Base-by-base conservation (phyloP, 371 early-diverging fungal genomes). In the Mucor ambiguus region DNA sequence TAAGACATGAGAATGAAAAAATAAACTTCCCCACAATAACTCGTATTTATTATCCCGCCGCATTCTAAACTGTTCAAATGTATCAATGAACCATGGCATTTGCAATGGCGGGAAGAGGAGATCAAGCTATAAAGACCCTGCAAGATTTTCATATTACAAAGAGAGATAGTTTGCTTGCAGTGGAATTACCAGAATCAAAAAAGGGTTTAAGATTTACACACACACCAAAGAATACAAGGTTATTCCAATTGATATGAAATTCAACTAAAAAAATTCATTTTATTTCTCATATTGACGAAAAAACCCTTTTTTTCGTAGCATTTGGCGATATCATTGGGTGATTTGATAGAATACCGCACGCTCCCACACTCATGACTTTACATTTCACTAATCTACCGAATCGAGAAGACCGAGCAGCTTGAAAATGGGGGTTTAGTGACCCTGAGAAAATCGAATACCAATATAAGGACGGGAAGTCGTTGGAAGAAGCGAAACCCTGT, bases 361-460 rank as follows among this genome's bases (percentile, higher is more conserved):
- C 68, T 63, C 68, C 68, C 63, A 68, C 63, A 68, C 68, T 52
- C 60, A 63, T 63, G 60, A 60, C 66, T 60, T 33, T 30, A 54
- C 38, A 60, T 52, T 60, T 49, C 41, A 44, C 66, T 66, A 66
- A 66, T 43, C 30, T 60, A 49, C 60, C 66, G 54, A 66, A 32
- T 37, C 22, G 52, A 52, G 52, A 14, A 12, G 28, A 49, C 49
- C 22, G 33, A 11, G 10, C 10, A 46, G 55, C 58, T 58, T 37
- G 58, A 49, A 58, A 49, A 38, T 58, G 35, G 54, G 59, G 57
- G 60, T 48, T 63, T 58, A 59, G 63, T 68, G 68, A 68, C 63
- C 68, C 68, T 68, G 68, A 68, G 68, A 68, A 68, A 68, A 68
- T 63, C 58, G 32, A 57, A 60, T 35, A 46, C 33, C 35, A 38